Percentiles rank a stretch among this genome's conserved stretches.
Evolutionary conservation across 208 protist species (phyloP).

Genomic region (Angomonas deanei): DNA sequence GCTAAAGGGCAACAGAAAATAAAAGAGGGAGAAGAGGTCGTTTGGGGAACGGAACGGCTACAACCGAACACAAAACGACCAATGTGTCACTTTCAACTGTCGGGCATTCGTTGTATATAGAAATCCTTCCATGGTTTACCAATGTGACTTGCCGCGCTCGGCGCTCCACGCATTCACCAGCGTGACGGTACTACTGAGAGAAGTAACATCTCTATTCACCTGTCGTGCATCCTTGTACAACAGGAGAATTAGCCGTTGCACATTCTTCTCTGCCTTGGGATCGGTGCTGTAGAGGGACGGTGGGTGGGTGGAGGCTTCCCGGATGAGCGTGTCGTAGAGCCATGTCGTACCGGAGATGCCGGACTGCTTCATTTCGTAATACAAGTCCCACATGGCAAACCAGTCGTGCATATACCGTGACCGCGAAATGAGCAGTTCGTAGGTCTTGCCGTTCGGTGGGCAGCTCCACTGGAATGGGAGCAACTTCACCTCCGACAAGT

Average conservation of each 20-base stretch:
- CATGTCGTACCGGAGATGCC: conserved; percentile 40
- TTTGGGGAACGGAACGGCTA: too few relatives aligned
- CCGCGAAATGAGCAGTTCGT: conserved; percentile 62
- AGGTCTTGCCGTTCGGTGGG: conserved; percentile 60
- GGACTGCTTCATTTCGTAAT: conserved; percentile 49
- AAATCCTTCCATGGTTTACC: background rate
- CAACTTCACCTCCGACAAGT: conserved; percentile 1
- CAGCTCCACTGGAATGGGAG: conserved; percentile 36
- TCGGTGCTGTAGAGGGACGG: conserved; percentile 13
- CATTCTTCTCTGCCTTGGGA: conserved; percentile 11
- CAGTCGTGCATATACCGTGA: conserved; percentile 61
- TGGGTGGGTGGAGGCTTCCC: conserved; percentile 33
- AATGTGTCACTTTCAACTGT: too few relatives aligned
- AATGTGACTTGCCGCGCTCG: conserved; percentile 10
- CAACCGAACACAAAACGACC: too few relatives aligned
- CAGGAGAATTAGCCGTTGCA: conserved; percentile 31
- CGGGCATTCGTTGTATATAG: too few relatives aligned
- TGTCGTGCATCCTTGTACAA: conserved; percentile 58
- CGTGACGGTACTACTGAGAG: conserved; percentile 38
- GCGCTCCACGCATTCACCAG: conserved; percentile 76
- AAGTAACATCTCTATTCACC: conserved; percentile 43
- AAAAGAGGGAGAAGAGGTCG: background rate
- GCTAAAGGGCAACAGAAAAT: background rate
- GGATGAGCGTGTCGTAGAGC: conserved; percentile 55
- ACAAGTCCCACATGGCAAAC: conserved; percentile 61